Evolutionary conservation across 1,284 basidiomycete species (phyloP), one percentile per base, ranked within the genome.

Genomic region (Apiotrichum gracile): DNA sequence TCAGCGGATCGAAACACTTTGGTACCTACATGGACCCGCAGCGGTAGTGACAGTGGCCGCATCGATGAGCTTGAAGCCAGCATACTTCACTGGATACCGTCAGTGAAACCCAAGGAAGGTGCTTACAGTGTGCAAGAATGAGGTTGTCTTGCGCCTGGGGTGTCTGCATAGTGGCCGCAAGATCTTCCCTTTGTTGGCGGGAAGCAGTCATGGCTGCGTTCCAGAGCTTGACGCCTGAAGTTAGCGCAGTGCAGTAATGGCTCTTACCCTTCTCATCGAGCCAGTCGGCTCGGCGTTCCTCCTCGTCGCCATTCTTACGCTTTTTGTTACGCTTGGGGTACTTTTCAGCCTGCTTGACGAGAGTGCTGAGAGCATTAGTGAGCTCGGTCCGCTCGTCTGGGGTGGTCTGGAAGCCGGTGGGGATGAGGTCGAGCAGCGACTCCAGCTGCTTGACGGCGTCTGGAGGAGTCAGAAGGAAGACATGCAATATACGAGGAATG

Each of bases 151-250:
- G 25, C 16, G 4, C 17, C 26, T 31, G 16, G 4, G 13, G 38
- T 1, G 19, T 10, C 7, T 38, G 17, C 0, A 10, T 13, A 10
- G 9, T 10, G 10, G 31, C 31, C 2, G 12, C 9, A 10, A 10
- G 5, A 4, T 31, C 40, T 7, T 22, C 24, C 3, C 6, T 43
- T 21, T 4, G 19, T 19, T 16, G 47, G n/a, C 37, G 40, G 5
- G 19, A 19, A 13, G 43, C 43, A 33, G 43, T 22, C 12, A n/a
- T 19, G 7, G 31, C 43, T 14, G 8, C 17, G 39, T 57, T 57
- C 51, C 51, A 53, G 14, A 57, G 44, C 5, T 39, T n/a, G 26
- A 47, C 45, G 19, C 55, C 55, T 57, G 51, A 9, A 14, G 26
- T 16, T 34, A 47, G 10, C 50, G 53, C 13, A 2, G 19, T 16